These are phyloP conservation scores for Fonsecaea erecta DNA, from an alignment of 2,329 filamentous ascomycete genomes.

Conservation along the genomic window DNA sequence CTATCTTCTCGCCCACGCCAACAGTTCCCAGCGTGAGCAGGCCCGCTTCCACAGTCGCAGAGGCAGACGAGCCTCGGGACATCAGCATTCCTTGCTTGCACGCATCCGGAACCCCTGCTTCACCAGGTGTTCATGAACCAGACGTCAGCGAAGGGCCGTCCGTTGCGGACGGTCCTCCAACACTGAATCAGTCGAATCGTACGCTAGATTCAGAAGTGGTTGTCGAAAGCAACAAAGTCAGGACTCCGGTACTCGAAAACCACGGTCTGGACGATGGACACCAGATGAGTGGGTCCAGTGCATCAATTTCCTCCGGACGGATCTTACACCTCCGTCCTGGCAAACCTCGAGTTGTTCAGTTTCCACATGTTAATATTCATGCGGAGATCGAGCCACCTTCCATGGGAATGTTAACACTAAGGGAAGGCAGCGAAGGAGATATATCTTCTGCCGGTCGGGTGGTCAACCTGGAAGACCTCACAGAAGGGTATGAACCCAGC, in stretches of 20 bases:
- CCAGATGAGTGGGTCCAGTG: not conserved
- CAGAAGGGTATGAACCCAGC: constrained; percentile 9
- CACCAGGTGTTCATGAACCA: not conserved
- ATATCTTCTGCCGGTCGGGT: not conserved
- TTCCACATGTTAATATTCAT: not conserved
- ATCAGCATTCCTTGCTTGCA: not conserved
- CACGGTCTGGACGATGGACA: not conserved
- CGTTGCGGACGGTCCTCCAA: not conserved
- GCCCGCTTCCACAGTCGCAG: not conserved
- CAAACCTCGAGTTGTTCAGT: not conserved
- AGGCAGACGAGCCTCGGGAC: not conserved
- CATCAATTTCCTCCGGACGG: not conserved
- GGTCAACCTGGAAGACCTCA: constrained; percentile 11
- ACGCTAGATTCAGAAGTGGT: not conserved
- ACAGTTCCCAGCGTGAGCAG: constrained; percentile 6
- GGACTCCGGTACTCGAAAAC: not conserved
- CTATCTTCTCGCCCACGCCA: constrained; percentile 12
- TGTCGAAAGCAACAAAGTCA: not conserved
- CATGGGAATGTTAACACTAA: constrained; percentile 1
- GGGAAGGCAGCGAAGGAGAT: not conserved
- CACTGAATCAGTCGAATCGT: not conserved
- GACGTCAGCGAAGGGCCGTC: not conserved
- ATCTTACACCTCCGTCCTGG: not conserved
- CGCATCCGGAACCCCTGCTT: not conserved
- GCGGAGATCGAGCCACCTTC: constrained; percentile 15